Percentiles rank a stretch among this genome's conserved stretches.
These are phyloP conservation scores for Trebouxia sp. DNA, from an alignment of 139 green algal species.

Conservation along the genomic window DNA sequence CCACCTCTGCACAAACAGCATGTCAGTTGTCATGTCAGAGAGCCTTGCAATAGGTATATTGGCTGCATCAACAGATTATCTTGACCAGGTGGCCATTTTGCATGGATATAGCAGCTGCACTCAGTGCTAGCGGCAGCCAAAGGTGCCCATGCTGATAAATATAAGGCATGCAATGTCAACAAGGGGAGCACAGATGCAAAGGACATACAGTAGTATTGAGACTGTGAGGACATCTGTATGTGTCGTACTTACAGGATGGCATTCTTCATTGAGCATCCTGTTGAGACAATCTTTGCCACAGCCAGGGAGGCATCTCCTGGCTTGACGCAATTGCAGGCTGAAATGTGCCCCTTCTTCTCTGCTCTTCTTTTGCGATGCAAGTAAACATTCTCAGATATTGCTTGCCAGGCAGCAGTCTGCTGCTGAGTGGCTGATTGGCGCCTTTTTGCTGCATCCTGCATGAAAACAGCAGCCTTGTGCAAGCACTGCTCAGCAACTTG, in stretches of 20 bases:
- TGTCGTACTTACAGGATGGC: conserved; percentile 59
- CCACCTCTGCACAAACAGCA: conserved; percentile 64
- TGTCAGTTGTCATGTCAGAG: not conserved
- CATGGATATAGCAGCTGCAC: no score
- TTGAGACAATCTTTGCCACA: conserved; percentile 95
- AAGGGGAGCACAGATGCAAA: no score
- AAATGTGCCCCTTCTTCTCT: conserved; percentile 91
- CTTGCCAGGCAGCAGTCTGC: conserved; percentile 78
- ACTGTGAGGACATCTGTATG: no score
- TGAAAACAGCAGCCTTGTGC: no score
- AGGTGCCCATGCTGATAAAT: no score
- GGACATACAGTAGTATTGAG: no score
- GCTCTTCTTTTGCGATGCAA: conserved; percentile 72
- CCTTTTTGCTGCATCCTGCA: no score
- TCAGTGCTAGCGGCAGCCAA: no score
- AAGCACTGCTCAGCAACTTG: no score
- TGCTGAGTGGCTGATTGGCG: no score
- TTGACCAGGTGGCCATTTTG: no score
- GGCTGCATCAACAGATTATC: not conserved
- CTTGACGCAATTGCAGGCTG: conserved; percentile 89
- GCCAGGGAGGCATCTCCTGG: conserved; percentile 53
- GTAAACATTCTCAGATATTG: conserved; percentile 80
- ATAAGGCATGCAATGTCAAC: not conserved
- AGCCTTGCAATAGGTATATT: not conserved
- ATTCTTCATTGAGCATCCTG: conserved; percentile 93